phyloP scores from a whole-genome alignment of 129 eudicot species.

The Dittrichia graveolens region DNA sequence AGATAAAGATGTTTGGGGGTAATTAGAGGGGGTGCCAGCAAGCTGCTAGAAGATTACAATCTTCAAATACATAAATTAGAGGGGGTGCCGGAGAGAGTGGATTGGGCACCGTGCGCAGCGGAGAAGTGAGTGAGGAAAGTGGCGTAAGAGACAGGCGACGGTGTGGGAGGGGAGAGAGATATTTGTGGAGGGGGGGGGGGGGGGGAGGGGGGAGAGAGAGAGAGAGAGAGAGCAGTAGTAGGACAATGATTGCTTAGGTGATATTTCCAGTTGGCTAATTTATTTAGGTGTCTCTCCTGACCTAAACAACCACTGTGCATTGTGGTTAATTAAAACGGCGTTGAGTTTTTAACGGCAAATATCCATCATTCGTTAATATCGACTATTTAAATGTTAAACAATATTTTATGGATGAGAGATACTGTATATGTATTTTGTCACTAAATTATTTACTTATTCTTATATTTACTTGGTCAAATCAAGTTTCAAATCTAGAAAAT shows the following conservation, averaged over 20 bases:
- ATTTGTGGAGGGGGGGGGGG: constrained; percentile 41
- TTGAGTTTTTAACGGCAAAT: constrained; percentile 5
- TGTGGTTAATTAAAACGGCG: constrained; percentile 14
- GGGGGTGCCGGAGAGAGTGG: constrained; percentile 39
- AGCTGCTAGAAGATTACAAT: too few species aligned
- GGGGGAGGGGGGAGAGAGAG: constrained; percentile 36
- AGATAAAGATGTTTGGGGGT: background rate
- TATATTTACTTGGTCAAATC: too few species aligned
- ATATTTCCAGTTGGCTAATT: constrained; percentile 41
- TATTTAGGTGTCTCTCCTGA: constrained; percentile 34
- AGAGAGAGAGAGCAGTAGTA: background rate
- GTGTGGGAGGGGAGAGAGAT: constrained; percentile 28
- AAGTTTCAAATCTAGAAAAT: too few species aligned
- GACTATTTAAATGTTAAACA: too few species aligned
- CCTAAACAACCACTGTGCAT: constrained; percentile 29
- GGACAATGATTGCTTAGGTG: constrained; percentile 44
- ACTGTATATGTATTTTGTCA: too few species aligned
- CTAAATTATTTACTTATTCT: too few species aligned
- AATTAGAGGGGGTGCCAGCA: too few species aligned
- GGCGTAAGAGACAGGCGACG: constrained; percentile 51
- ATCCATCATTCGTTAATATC: too few species aligned
- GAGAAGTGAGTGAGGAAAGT: constrained; percentile 33
- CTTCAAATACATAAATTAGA: too few species aligned
- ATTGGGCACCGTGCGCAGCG: constrained; percentile 41
- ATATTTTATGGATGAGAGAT: too few species aligned